Evolutionary conservation across 176 grass and related monocot species (phyloP).

Genomic region (Pharus latifolius): DNA sequence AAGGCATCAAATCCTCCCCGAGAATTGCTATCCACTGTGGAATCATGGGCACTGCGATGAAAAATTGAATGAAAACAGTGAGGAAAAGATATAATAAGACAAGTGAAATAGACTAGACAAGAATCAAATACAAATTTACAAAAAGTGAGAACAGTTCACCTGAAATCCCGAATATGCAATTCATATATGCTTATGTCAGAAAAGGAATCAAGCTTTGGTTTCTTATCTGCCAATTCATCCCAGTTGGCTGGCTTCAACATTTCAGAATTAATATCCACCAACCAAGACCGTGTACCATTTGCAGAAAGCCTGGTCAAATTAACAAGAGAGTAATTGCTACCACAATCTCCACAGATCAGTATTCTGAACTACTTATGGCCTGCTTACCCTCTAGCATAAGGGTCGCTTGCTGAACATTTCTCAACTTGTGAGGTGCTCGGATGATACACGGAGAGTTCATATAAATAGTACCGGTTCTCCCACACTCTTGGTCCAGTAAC

Average conservation of each 20-base stretch:
- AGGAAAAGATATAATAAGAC: not conserved
- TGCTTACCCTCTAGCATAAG: constrained; percentile 80
- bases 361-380: constrained; percentile 3
- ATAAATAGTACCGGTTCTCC: constrained; percentile 76
- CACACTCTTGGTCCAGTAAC: constrained; percentile 53
- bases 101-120: not conserved
- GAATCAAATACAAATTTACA: constrained; percentile 4
- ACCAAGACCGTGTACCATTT: constrained; percentile 60
- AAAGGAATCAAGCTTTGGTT: constrained; percentile 67
- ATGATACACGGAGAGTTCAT: constrained; percentile 81
- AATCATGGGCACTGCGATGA: constrained; percentile 47
- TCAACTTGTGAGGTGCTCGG: constrained; percentile 42
- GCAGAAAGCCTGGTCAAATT: constrained; percentile 58
- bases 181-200: constrained; percentile 94
- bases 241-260: constrained; percentile 60
- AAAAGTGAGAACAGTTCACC: constrained; percentile 9
- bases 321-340: not conserved
- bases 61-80: not conserved
- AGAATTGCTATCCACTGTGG: constrained; percentile 41
- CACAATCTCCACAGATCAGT: not conserved
- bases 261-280: constrained; percentile 60
- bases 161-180: constrained; percentile 95
- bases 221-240: constrained; percentile 69
- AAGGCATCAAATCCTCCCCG: constrained; percentile 64
- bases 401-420: constrained; percentile 54